Evolutionary conservation across 768 basidiomycete genomes (phyloP).

Genomic region (Suillus plorans): DNA sequence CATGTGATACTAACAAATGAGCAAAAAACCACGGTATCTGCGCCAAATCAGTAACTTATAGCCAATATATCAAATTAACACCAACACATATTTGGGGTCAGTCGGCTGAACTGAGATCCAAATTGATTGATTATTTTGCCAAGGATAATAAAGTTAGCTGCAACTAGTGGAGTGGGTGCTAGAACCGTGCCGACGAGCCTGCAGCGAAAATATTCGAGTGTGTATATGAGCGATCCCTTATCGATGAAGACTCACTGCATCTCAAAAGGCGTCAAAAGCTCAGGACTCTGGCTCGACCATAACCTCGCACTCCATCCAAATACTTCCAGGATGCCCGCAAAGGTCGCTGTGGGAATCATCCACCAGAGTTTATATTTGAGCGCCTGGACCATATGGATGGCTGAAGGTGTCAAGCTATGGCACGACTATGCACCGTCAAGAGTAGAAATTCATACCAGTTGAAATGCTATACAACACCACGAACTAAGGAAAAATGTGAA

Average conservation of each 20-base stretch:
- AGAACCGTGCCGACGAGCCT: slow-evolving; percentile 43
- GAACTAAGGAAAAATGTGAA: slow-evolving; percentile 19
- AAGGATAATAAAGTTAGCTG: slow-evolving; percentile 55
- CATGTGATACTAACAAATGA: slow-evolving; percentile 10
- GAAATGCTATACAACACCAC: slow-evolving; percentile 41
- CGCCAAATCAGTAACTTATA: neutral
- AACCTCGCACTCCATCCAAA: slow-evolving; percentile 56
- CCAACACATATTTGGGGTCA: slow-evolving; percentile 33
- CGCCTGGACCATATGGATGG: slow-evolving; percentile 47
- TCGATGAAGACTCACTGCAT: slow-evolving; percentile 38
- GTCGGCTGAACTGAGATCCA: slow-evolving; percentile 51
- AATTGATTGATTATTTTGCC: slow-evolving; percentile 43
- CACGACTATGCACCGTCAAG: neutral
- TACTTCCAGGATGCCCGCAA: slow-evolving; percentile 50
- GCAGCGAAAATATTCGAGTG: neutral
- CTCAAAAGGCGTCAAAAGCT: slow-evolving; percentile 33
- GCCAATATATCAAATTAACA: neutral
- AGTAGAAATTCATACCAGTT: slow-evolving; percentile 29
- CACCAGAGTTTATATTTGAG: slow-evolving; percentile 48
- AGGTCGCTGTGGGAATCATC: slow-evolving; percentile 46
- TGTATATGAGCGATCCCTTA: neutral
- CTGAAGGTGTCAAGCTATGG: slow-evolving; percentile 24
- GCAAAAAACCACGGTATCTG: slow-evolving; percentile 14
- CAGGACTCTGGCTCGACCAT: slow-evolving; percentile 41
- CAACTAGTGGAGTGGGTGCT: slow-evolving; percentile 57